These are phyloP conservation scores for Helotiales sp. DNA, from an alignment of 2,329 filamentous ascomycete genomes.

Conservation along the genomic window DNA sequence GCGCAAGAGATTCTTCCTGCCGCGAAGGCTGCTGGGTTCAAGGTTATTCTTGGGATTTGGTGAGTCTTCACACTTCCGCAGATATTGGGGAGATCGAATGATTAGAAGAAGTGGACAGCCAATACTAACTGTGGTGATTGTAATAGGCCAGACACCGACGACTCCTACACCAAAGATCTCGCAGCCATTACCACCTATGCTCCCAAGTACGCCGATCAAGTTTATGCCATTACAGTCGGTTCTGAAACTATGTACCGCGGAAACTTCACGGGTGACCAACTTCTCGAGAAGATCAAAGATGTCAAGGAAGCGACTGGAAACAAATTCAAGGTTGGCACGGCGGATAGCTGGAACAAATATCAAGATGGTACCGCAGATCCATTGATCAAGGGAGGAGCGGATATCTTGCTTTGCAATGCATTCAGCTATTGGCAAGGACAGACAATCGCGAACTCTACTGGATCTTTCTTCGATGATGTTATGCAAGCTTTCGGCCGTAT, in stretches of 20 bases:
- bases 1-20: slow-evolving; percentile 64
- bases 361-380: slow-evolving; percentile 67
- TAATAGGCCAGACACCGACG: slow-evolving; percentile 59
- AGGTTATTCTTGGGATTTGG: slow-evolving; percentile 73
- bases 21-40: slow-evolving; percentile 62
- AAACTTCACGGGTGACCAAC: slow-evolving; percentile 60
- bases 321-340: slow-evolving; percentile 61
- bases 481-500: slow-evolving; percentile 63
- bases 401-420: slow-evolving; percentile 64
- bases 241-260: slow-evolving; percentile 71
- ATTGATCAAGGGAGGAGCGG: slow-evolving; percentile 55
- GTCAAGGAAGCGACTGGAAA: slow-evolving; percentile 55
- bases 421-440: slow-evolving; percentile 74
- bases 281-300: slow-evolving; percentile 61
- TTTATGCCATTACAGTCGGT: slow-evolving; percentile 70
- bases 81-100: too few species aligned
- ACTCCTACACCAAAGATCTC: slow-evolving; percentile 61
- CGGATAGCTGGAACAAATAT: slow-evolving; percentile 73
- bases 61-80: slow-evolving; percentile 39
- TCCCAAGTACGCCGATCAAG: slow-evolving; percentile 52
- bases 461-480: slow-evolving; percentile 68
- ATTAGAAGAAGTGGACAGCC: too few species aligned
- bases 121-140: too few species aligned
- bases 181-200: slow-evolving; percentile 53
- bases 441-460: slow-evolving; percentile 52